phyloP scores from a whole-genome alignment of 2,329 filamentous ascomycete genomes.

The Catunica adiposa region DNA sequence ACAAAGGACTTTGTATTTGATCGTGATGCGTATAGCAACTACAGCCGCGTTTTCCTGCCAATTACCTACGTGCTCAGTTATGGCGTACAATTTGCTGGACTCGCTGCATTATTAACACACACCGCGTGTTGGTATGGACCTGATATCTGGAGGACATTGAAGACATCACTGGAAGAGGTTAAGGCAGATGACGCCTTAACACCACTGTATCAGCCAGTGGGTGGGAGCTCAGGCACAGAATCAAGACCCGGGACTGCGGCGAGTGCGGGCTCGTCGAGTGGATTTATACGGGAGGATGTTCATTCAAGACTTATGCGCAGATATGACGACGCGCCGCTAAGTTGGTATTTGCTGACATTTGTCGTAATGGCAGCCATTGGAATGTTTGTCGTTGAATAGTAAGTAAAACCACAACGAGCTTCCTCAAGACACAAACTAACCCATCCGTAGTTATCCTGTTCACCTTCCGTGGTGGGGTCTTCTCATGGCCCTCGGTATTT shows the following conservation, averaged over 20 bases:
- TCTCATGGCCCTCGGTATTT: slow-evolving; percentile 60
- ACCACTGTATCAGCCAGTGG: slow-evolving; percentile 36
- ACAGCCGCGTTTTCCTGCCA: slow-evolving; percentile 70
- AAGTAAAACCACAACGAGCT: slow-evolving; percentile 22
- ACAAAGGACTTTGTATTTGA: slow-evolving; percentile 67
- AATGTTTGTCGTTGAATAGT: slow-evolving; percentile 76
- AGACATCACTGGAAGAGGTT: slow-evolving; percentile 48
- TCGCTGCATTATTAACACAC: slow-evolving; percentile 65
- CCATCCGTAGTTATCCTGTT: slow-evolving; percentile 49
- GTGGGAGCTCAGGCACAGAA: slow-evolving; percentile 17
- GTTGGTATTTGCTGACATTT: slow-evolving; percentile 67
- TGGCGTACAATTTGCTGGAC: slow-evolving; percentile 67
- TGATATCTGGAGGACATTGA: slow-evolving; percentile 67
- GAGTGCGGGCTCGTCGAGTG: slow-evolving; percentile 14
- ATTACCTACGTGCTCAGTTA: slow-evolving; percentile 82
- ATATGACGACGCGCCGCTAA: slow-evolving; percentile 66
- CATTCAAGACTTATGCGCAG: slow-evolving; percentile 70
- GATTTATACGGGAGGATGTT: slow-evolving; percentile 49
- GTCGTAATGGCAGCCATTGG: slow-evolving; percentile 60
- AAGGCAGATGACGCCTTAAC: slow-evolving; percentile 30
- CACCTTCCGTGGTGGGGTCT: slow-evolving; percentile 79
- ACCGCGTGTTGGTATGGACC: slow-evolving; percentile 71
- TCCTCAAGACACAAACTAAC: background rate
- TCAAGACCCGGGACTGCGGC: slow-evolving; percentile 9
- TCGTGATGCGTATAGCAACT: slow-evolving; percentile 56